Conservation (phyloP, 176 grass and related monocot genomes). For the Triticum timopheevii region DNA sequence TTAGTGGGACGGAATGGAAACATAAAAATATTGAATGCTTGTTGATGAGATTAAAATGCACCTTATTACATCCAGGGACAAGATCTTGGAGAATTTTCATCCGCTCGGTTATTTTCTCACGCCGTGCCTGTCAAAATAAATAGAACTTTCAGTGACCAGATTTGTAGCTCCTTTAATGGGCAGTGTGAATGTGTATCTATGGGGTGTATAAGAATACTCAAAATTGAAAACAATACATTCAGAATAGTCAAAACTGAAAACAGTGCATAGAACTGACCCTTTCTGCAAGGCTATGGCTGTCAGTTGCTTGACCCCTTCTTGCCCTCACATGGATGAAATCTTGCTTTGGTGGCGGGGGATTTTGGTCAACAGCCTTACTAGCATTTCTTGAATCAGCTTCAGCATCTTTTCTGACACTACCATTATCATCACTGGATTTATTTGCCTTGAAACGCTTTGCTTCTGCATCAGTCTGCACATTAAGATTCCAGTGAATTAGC, state of each 20-base stretch:
- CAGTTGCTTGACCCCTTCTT: slow-evolving; percentile 97
- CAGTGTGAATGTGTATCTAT: not conserved
- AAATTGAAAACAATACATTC: slow-evolving; percentile 13
- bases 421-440: slow-evolving; percentile 57
- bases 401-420: slow-evolving; percentile 55
- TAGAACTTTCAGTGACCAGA: slow-evolving; percentile 14
- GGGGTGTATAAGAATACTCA: not conserved
- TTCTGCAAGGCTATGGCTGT: slow-evolving; percentile 96
- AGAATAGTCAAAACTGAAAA: slow-evolving; percentile 7
- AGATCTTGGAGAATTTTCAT: slow-evolving; percentile 99
- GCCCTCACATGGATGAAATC: slow-evolving; percentile 97
- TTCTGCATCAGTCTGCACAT: slow-evolving; percentile 58
- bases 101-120: slow-evolving; percentile 96
- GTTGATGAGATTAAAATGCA: slow-evolving; percentile 42
- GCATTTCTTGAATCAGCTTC: slow-evolving; percentile 58
- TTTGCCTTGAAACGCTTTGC: slow-evolving; percentile 59
- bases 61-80: slow-evolving; percentile 97
- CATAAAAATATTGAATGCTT: not conserved
- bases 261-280: slow-evolving; percentile 55
- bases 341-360: slow-evolving; percentile 68
- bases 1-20: not conserved
- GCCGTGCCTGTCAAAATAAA: slow-evolving; percentile 65
- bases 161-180: not conserved
- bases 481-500: slow-evolving; percentile 19
- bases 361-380: slow-evolving; percentile 58